phyloP scores from a whole-genome alignment of 2,329 filamentous ascomycete species.

The Daldinia eschscholtzii region DNA sequence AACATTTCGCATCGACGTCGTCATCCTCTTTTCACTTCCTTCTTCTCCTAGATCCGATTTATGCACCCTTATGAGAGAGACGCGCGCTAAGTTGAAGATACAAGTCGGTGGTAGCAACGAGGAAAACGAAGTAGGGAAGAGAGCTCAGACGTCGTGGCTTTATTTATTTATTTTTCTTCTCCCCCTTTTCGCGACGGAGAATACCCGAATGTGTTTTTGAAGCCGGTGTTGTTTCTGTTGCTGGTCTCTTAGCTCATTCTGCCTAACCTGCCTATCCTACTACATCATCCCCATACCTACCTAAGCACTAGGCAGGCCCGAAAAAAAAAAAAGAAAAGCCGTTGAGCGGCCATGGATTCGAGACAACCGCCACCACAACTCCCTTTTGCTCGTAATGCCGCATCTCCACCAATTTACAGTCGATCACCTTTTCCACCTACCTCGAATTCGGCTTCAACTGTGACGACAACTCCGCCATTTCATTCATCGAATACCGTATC shows the following conservation, averaged over 20 bases:
- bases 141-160: conserved; percentile 8
- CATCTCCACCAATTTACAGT: conserved; percentile 46
- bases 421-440: conserved; percentile 47
- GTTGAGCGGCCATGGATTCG: conserved; percentile 47
- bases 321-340: conserved; percentile 26
- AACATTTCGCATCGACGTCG: conserved; percentile 23
- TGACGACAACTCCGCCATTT: conserved; percentile 44
- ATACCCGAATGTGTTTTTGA: conserved; percentile 28
- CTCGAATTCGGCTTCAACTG: conserved; percentile 29
- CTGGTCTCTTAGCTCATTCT: conserved; percentile 26
- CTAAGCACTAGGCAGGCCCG: conserved; percentile 37
- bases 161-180: conserved; percentile 2
- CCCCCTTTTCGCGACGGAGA: conserved; percentile 15
- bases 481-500: conserved; percentile 48
- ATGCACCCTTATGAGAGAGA: conserved; percentile 28
- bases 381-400: conserved; percentile 49
- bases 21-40: conserved; percentile 20
- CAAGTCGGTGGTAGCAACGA: conserved; percentile 23
- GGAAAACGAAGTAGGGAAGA: conserved; percentile 20
- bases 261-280: conserved; percentile 10
- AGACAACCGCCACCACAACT: conserved; percentile 48
- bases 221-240: conserved; percentile 11
- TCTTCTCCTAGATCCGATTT: conserved; percentile 4
- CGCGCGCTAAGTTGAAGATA: conserved; percentile 27
- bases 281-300: conserved; percentile 17